Evolutionary conservation across 192 early-diverging fungal species (phyloP).

Genomic region (Gaertneriomyces semiglobifer): DNA sequence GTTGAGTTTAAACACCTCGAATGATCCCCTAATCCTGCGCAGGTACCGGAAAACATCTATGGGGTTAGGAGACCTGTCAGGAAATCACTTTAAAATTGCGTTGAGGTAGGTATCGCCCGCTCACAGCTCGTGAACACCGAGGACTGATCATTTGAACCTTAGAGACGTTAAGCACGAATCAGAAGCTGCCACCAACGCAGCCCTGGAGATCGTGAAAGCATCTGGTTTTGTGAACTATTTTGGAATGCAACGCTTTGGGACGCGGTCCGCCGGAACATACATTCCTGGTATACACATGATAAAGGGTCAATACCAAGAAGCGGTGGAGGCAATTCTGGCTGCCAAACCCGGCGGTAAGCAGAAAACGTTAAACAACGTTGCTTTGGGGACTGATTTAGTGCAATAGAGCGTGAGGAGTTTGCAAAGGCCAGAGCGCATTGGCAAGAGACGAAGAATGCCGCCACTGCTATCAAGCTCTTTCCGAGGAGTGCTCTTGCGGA

Average conservation of each 20-base stretch:
- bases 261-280: constrained; percentile 74
- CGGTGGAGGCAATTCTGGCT: constrained; percentile 75
- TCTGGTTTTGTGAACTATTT: constrained; percentile 97
- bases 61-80: constrained; percentile 78
- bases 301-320: constrained; percentile 64
- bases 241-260: constrained; percentile 98
- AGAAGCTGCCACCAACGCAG: constrained; percentile 36
- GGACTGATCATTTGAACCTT: not conserved
- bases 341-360: constrained; percentile 68
- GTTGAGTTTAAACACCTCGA: too few relatives aligned
- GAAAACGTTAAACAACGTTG: not conserved
- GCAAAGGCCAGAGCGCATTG: constrained; percentile 67
- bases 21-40: too few relatives aligned
- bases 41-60: constrained; percentile 28
- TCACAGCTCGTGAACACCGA: too few relatives aligned
- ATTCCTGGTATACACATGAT: constrained; percentile 75
- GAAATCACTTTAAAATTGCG: constrained; percentile 87
- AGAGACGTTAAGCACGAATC: constrained; percentile 24
- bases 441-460: constrained; percentile 58
- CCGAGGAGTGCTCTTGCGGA: constrained; percentile 73
- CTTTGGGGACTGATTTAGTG: too few relatives aligned
- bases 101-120: constrained; percentile 49
- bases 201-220: constrained; percentile 63
- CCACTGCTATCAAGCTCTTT: constrained; percentile 58
- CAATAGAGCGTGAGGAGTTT: constrained; percentile 60